phyloP scores from a whole-genome alignment of 306 rosid species.

The Oxytropis ochrocephala region DNA sequence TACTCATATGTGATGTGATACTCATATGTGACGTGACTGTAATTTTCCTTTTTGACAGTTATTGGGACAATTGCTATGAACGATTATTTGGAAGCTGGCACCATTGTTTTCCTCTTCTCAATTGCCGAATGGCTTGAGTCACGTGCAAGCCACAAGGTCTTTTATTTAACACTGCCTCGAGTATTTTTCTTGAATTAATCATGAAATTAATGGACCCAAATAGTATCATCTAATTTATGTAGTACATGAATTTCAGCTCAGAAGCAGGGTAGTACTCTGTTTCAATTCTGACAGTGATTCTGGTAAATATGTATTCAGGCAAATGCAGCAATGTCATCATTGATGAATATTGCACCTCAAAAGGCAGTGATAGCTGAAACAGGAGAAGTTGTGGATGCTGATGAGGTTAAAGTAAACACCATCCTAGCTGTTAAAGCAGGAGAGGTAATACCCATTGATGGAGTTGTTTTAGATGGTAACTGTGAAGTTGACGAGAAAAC shows the following conservation, averaged over 20 bases:
- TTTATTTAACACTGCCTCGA: not conserved
- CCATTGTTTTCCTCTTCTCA: constrained; percentile 84
- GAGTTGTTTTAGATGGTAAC: constrained; percentile 65
- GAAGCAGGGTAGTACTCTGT: constrained; percentile 1
- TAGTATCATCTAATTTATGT: not conserved
- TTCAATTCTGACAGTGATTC: not conserved
- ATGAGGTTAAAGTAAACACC: constrained; percentile 68
- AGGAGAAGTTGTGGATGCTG: constrained; percentile 71
- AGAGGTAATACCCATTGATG: constrained; percentile 86
- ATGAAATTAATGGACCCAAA: not conserved
- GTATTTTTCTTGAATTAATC: not conserved
- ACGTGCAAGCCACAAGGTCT: constrained; percentile 82
- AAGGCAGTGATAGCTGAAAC: constrained; percentile 83
- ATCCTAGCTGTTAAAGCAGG: constrained; percentile 82
- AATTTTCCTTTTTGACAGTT: constrained; percentile 37
- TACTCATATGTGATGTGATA: not conserved
- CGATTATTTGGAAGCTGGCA: constrained; percentile 85
- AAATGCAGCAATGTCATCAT: constrained; percentile 72
- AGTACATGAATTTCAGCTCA: not conserved
- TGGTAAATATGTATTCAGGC: constrained; percentile 47
- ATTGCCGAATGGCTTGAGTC: constrained; percentile 91
- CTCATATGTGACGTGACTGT: not conserved
- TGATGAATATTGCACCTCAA: constrained; percentile 77
- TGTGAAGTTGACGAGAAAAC: constrained; percentile 90
- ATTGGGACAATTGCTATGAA: constrained; percentile 61